Evolutionary conservation across 2,329 filamentous ascomycete species (phyloP), one percentile per base, ranked within the genome.

Genomic region (Colletotrichum chrysophilum): DNA sequence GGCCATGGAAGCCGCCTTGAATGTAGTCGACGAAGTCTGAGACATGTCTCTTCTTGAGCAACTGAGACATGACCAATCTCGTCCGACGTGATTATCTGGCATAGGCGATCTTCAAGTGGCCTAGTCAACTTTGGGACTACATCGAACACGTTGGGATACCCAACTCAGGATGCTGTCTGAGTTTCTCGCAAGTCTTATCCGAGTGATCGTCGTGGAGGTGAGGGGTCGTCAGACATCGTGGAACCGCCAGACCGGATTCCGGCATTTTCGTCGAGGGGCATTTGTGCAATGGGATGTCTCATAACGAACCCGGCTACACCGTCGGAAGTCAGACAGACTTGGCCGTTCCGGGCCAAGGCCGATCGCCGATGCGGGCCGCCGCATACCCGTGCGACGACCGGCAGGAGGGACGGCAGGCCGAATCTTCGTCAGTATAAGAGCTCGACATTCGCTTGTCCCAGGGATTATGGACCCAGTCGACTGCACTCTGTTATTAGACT

Each of bases 1-100:
- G 14, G 14, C 0, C 14, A 16, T 2, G n/a, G 43, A 2, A 52
- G n/a, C n/a, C n/a, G 43, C 0, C 6, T 0, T 24, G 43, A 4
- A 52, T 21, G 43, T 21, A 21, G n/a, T 52, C 0, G n/a, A 24
- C 43, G 43, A 0, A 7, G 10, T 52, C 0, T 52, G 5, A 52
- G 43, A 52, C 43, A 52, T 21, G 43, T 52, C 43, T 21, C 10
- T 52, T 21, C n/a, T n/a, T 3, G n/a, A 7, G 10, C n/a, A 21
- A 52, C n/a, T 21, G 43, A 52, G 13, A 52, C 43, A 52, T 52
- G 12, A 13, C 43, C n/a, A 52, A 52, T 21, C 5, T 52, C 10
- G n/a, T 52, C 43, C 12, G 12, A 52, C 0, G 7, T 52, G 2
- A 21, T 21, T 3, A 52, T 52, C 43, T 21, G n/a, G n/a, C n/a